phyloP scores from a whole-genome alignment of 495 filamentous ascomycete genomes.

The Neurospora sp. region DNA sequence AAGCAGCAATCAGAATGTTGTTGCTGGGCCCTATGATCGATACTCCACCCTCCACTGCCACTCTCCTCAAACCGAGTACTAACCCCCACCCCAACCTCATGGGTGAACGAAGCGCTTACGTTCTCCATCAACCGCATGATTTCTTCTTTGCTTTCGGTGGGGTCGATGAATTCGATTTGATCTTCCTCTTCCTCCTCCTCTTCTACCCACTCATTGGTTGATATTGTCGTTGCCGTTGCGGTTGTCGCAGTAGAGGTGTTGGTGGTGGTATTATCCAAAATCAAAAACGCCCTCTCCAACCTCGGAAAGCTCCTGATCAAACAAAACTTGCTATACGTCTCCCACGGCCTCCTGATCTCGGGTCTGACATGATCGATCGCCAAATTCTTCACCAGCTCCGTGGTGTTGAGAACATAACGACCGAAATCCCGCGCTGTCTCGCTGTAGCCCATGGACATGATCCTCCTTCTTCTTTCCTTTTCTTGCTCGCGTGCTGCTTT shows the following conservation, averaged over 20 bases:
- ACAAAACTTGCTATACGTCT: constrained; percentile 41
- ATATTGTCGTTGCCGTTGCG: background rate
- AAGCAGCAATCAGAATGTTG: background rate
- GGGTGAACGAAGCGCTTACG: constrained; percentile 31
- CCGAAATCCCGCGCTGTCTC: constrained; percentile 33
- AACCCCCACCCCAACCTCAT: constrained; percentile 18
- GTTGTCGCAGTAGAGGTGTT: background rate
- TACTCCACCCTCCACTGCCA: background rate
- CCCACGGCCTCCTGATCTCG: constrained; percentile 40
- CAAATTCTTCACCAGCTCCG: constrained; percentile 23
- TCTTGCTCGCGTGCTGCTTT: background rate
- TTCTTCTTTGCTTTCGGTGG: constrained; percentile 18
- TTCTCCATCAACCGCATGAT: constrained; percentile 28
- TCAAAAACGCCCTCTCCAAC: constrained; percentile 31
- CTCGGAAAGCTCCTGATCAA: constrained; percentile 33
- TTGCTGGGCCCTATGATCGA: background rate
- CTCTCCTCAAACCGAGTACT: background rate
- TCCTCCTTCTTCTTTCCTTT: background rate
- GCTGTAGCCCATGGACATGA: constrained; percentile 34
- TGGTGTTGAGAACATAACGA: constrained; percentile 14
- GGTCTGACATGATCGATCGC: constrained; percentile 40
- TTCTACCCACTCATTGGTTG: background rate
- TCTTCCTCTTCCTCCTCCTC: constrained; percentile 2
- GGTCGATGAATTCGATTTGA: constrained; percentile 29
- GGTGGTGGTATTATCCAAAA: constrained; percentile 9